Evolutionary conservation across 305 asterid genomes (phyloP).

Genomic region (Coffea humblotiana): DNA sequence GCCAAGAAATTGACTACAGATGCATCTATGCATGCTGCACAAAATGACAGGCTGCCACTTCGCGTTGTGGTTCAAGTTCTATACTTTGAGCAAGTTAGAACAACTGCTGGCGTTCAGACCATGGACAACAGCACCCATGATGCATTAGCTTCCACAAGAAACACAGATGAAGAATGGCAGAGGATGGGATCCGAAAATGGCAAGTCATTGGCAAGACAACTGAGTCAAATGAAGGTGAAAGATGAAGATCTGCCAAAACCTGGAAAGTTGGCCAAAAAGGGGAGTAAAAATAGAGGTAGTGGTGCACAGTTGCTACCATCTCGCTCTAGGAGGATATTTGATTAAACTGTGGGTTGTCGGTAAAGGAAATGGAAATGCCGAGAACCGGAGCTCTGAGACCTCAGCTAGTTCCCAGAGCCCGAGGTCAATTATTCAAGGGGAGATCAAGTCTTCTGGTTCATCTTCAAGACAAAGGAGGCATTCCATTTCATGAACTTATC

Average conservation of each 20-base stretch:
- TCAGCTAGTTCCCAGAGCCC: constrained; percentile 91
- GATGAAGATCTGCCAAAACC: constrained; percentile 40
- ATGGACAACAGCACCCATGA: constrained; percentile 29
- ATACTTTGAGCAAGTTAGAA: constrained; percentile 68
- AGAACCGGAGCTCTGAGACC: constrained; percentile 77
- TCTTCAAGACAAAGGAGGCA: constrained; percentile 65
- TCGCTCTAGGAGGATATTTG: constrained; percentile 79
- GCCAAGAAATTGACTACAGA: constrained; percentile 64
- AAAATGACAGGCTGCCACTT: constrained; percentile 78
- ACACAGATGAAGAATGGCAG: constrained; percentile 40
- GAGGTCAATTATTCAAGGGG: constrained; percentile 52
- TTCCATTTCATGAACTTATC: constrained; percentile 58
- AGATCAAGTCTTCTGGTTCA: constrained; percentile 47
- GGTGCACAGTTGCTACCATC: constrained; percentile 68
- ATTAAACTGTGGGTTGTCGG: constrained; percentile 67
- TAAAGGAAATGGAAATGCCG: constrained; percentile 55
- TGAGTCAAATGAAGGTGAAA: constrained; percentile 54
- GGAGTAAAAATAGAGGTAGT: constrained; percentile 54
- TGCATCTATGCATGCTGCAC: constrained; percentile 90
- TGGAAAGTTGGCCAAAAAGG: constrained; percentile 43
- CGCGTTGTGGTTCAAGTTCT: constrained; percentile 81
- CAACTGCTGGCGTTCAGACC: constrained; percentile 45
- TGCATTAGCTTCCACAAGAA: constrained; percentile 34
- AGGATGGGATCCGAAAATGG: constrained; percentile 36
- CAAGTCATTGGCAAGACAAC: constrained; percentile 45